Evolutionary conservation across 2,329 filamentous ascomycete genomes (phyloP), one percentile per base, ranked within the genome.

Genomic region (Fusarium sp.): DNA sequence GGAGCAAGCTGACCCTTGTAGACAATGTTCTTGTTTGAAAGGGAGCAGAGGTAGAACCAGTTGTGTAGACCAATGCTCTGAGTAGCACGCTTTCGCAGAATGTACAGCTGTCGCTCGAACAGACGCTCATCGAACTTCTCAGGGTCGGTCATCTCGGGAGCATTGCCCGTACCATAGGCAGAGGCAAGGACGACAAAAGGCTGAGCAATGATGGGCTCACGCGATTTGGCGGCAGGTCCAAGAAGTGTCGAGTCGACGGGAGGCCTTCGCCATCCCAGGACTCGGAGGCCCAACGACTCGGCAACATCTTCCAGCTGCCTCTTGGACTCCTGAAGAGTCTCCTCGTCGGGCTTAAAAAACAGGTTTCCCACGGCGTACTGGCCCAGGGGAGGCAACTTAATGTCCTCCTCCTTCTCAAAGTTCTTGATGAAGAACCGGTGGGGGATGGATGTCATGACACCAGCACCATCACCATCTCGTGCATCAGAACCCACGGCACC

Each of bases 381-480:
- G 76, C 95, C 96, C 71, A 91, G 86, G 70, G 92, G 91, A 67
- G 96, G 96, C 70, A 99, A 87, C 82, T 94, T 92, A 79, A 96
- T 91, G 79, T 91, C 92, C 79, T 94, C 92, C 84, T 98, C 94
- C 75, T 91, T 92, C 82, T 93, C 94, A 82, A 98, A 98, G 82
- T 98, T 97, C 87, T 98, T 99, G 80, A 97, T 86, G 82, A 99
- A 98, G 86, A 99, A 98, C 82, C 91, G 94, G 86, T 98, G 95
- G 65, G 96, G 96, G 77, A 99, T 97, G 65, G 94, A 98, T 74
- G 95, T 98, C 96, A 99, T 99, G 79, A 98, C 95, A 88, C 96
- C 96, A 77, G 96, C 96, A 81, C 96, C 96, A 81, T 99, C 96
- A 80, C 96, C 96, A 80, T 99, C 96, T 86, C 96, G 92, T 78